A percentile compares a stretch with the other conserved stretches of the same genome.
Evolutionary conservation across 345 rosid species (phyloP).

Genomic region (Rhizophora apiculata): DNA sequence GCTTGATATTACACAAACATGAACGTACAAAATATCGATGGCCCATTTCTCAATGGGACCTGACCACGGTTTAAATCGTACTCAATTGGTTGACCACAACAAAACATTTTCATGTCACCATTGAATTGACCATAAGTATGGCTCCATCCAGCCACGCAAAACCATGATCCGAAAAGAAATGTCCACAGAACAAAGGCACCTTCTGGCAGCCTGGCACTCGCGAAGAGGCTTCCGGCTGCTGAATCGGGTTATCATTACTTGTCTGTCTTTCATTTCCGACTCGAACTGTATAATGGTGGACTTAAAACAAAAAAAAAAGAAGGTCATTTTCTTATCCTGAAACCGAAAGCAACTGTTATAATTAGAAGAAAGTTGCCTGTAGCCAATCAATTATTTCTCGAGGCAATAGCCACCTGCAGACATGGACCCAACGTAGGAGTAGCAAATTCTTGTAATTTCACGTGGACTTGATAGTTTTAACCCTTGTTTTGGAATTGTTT

Average conservation of each 20-base stretch:
- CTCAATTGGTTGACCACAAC: conserved; percentile 9
- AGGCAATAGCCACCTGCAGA: conserved; percentile 13
- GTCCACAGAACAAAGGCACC: neutral
- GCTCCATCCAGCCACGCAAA: neutral
- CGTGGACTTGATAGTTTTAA: conserved; percentile 18
- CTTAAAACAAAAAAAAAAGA: neutral
- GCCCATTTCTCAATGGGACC: neutral
- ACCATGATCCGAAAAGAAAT: neutral
- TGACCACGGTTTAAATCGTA: too few species aligned
- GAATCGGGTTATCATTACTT: neutral
- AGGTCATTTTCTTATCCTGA: neutral
- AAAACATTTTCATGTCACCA: neutral
- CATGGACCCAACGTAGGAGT: conserved; percentile 16
- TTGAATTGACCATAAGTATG: neutral
- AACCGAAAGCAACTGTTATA: conserved; percentile 8
- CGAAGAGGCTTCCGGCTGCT: neutral
- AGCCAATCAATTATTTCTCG: conserved; percentile 10
- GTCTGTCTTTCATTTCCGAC: conserved; percentile 17
- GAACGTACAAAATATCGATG: neutral
- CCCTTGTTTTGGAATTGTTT: neutral
- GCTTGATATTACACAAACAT: neutral
- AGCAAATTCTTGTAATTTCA: conserved; percentile 18
- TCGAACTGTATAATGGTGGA: neutral
- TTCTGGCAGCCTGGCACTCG: neutral
- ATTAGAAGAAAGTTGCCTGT: neutral